These are phyloP conservation scores for Sporothrix luriei DNA, from an alignment of 2,329 filamentous ascomycete species.

Conservation along the genomic window DNA sequence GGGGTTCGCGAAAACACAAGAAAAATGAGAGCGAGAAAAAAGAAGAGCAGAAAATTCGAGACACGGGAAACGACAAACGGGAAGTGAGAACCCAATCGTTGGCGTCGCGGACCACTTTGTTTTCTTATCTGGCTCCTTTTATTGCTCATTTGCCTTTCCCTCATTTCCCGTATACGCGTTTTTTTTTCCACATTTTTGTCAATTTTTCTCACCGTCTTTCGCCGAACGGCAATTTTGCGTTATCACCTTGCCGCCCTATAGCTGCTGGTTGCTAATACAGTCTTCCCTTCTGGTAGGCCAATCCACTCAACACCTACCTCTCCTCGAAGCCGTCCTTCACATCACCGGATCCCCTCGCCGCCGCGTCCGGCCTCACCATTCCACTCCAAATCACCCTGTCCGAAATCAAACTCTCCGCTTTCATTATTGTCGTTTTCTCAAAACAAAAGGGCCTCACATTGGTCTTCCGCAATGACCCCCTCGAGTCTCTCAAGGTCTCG, in stretches of 20 bases:
- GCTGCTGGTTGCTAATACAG: conserved; percentile 52
- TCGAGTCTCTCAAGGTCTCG: conserved; percentile 96
- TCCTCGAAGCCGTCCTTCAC: conserved; percentile 89
- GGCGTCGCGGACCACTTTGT: conserved; percentile 1
- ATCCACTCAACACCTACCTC: conserved; percentile 94
- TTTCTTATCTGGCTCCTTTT: conserved; percentile 27
- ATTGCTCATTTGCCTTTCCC: conserved; percentile 29
- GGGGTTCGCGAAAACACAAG: conserved; percentile 27
- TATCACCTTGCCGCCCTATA: conserved; percentile 35
- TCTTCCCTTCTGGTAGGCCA: conserved; percentile 62
- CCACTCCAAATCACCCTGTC: conserved; percentile 96
- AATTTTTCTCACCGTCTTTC: conserved; percentile 36
- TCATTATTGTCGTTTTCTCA: conserved; percentile 97
- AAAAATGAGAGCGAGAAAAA: background rate
- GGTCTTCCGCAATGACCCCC: conserved; percentile 95
- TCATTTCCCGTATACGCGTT: conserved; percentile 5
- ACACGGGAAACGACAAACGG: background rate
- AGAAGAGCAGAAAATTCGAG: background rate
- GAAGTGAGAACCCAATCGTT: background rate
- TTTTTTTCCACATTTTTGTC: background rate
- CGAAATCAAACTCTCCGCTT: conserved; percentile 92
- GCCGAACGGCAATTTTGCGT: conserved; percentile 41
- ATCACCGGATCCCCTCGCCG: conserved; percentile 87
- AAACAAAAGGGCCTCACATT: conserved; percentile 95
- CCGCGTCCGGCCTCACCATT: conserved; percentile 89